These are phyloP conservation scores for Spiraea crenata DNA, from an alignment of 331 rosid species.

Conservation along the genomic window DNA sequence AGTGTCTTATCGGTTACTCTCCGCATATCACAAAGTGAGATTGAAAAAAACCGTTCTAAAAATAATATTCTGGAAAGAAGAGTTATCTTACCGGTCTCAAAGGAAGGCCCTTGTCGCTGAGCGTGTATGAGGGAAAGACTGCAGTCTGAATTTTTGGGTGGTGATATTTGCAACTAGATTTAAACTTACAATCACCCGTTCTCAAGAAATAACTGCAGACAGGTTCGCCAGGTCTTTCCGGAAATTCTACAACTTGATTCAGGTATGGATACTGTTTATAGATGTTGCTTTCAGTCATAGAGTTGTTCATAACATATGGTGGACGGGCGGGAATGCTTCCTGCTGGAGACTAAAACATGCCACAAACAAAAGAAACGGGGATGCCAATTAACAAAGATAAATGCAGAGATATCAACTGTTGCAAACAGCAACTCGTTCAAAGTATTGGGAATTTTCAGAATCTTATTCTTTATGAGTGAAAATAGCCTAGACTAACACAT, in stretches of 20 bases:
- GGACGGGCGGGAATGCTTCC: constrained; percentile 59
- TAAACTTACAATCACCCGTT: constrained; percentile 91
- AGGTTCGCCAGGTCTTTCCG: constrained; percentile 95
- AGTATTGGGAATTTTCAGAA: background rate
- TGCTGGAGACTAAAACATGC: constrained; percentile 55
- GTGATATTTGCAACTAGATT: constrained; percentile 82
- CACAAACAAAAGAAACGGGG: constrained; percentile 7
- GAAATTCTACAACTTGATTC: constrained; percentile 55
- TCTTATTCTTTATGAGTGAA: too few relatives aligned
- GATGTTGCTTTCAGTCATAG: constrained; percentile 47
- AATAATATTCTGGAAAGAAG: background rate
- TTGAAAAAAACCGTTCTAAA: background rate
- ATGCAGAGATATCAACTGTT: background rate
- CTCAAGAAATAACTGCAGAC: constrained; percentile 79
- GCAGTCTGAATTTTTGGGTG: constrained; percentile 70
- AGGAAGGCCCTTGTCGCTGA: constrained; percentile 94
- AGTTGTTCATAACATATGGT: constrained; percentile 50
- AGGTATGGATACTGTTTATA: constrained; percentile 53
- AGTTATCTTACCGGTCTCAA: constrained; percentile 81
- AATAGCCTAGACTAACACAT: too few relatives aligned
- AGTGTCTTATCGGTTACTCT: background rate
- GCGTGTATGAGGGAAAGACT: constrained; percentile 41
- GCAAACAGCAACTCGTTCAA: background rate
- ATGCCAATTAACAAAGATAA: background rate
- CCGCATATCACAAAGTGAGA: background rate